These are phyloP conservation scores for Penicillium samsonianum DNA, from an alignment of 495 filamentous ascomycete genomes.

Conservation along the genomic window DNA sequence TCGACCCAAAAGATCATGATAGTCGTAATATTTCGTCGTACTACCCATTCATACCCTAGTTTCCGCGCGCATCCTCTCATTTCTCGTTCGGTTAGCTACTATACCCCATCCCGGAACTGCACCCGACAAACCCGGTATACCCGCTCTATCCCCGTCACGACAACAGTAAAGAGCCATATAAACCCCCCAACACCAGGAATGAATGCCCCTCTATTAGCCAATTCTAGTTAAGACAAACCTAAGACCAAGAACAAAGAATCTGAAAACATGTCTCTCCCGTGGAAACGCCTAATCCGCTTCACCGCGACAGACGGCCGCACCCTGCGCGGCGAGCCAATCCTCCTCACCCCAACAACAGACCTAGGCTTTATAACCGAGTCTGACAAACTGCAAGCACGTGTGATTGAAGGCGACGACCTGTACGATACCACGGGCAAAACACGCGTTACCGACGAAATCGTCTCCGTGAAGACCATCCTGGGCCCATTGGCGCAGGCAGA, in stretches of 20 bases:
- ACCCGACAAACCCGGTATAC: slow-evolving; percentile 1
- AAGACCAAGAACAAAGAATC: neutral
- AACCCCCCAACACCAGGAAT: slow-evolving; percentile 22
- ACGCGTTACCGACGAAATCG: slow-evolving; percentile 35
- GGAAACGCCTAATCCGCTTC: slow-evolving; percentile 54
- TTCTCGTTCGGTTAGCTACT: neutral
- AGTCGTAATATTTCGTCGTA: neutral
- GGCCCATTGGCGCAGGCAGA: slow-evolving; percentile 37
- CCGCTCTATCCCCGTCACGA: neutral
- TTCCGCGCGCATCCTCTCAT: neutral
- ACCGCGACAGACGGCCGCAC: slow-evolving; percentile 44
- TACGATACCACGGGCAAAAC: slow-evolving; percentile 40
- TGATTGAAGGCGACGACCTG: slow-evolving; percentile 43
- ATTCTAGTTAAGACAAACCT: neutral
- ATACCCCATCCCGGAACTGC: neutral
- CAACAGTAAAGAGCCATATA: neutral
- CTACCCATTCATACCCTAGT: neutral
- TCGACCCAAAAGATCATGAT: neutral
- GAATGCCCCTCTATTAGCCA: neutral
- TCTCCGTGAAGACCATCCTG: slow-evolving; percentile 37
- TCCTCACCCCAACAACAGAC: slow-evolving; percentile 41
- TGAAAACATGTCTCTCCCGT: slow-evolving; percentile 27
- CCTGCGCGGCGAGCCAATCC: slow-evolving; percentile 50
- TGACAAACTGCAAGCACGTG: slow-evolving; percentile 38
- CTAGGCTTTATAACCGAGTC: slow-evolving; percentile 40